phyloP scores from a whole-genome alignment of 1,139 yeast genomes.

The Suhomyces terraborum region DNA sequence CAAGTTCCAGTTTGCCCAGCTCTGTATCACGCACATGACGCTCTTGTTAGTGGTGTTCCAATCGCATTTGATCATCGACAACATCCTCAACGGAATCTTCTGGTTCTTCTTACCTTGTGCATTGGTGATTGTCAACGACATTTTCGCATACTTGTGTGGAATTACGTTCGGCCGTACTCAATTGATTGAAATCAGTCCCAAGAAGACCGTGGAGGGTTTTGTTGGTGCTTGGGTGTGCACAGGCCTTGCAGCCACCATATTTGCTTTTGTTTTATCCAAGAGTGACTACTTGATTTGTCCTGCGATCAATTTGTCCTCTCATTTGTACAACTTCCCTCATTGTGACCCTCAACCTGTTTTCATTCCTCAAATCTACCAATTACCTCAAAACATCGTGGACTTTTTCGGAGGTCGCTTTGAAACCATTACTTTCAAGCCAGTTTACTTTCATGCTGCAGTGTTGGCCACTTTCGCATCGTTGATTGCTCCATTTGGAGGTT shows the following conservation, averaged over 20 bases:
- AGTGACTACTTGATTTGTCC: constrained; percentile 88
- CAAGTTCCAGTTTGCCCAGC: constrained; percentile 90
- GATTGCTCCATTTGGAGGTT: constrained; percentile 98
- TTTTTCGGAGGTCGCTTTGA: constrained; percentile 33
- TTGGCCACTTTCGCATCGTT: constrained; percentile 94
- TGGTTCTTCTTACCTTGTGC: constrained; percentile 95
- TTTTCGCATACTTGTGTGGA: constrained; percentile 95
- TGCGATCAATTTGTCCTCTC: constrained; percentile 63
- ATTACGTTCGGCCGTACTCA: constrained; percentile 94
- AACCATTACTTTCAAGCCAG: constrained; percentile 72
- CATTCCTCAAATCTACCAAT: constrained; percentile 70
- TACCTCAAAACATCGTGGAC: constrained; percentile 69
- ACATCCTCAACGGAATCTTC: constrained; percentile 84
- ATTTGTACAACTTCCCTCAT: constrained; percentile 46
- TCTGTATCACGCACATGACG: constrained; percentile 94
- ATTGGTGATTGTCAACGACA: constrained; percentile 90
- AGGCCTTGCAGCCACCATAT: constrained; percentile 65
- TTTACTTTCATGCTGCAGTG: constrained; percentile 83
- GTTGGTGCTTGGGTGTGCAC: constrained; percentile 98
- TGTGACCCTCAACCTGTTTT: constrained; percentile 91
- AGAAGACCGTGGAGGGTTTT: constrained; percentile 96
- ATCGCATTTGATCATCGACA: constrained; percentile 89
- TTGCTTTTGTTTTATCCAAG: constrained; percentile 64
- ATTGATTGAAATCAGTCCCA: constrained; percentile 90
- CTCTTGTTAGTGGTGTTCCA: constrained; percentile 87